Base-by-base conservation (phyloP, 306 rosid genomes). In the Prunus mume region DNA sequence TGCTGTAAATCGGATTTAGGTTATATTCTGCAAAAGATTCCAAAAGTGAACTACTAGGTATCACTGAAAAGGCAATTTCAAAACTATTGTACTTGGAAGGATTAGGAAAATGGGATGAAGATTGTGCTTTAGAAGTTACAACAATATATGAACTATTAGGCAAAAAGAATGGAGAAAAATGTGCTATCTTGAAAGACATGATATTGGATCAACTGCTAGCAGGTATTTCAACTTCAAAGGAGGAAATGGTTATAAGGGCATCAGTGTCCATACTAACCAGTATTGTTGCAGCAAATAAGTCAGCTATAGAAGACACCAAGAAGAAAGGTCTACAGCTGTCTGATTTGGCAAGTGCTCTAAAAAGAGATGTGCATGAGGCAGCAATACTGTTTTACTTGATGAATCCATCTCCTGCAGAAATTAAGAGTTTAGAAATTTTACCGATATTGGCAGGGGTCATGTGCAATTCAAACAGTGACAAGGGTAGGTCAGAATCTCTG, bases 341-440 rank as follows among this genome's bases (percentile, higher is more conserved):
- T 77, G 94, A 87, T 86, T 82, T 91, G 66, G 97, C 92, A 70
- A 81, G 87, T 75, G 97, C 97, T 78, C 91, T 91, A 32, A 91
- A 86, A 76, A 88, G 86, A 80, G 86, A 91, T 79, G 90, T 91
- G 55, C 87, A 89, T 7, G 97, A 91, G 83, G 97, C 97, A 13
- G 94, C 91, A 72, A 82, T 86, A 76, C 87, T 91, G 15, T 87
- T 89, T 73, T 88, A 87, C 78, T 83, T 91, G 34, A 87, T 89
- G 83, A 87, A 90, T 74, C 97, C 97, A 78, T 84, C 94, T 50
- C 94, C 94, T 62, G 65, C 80, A 70, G 97, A 91, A 78, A 85
- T 91, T 30, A 87, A 89, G 80, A 83, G 86, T 25, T 69, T 87
- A 63, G 92, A 89, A 71, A 88, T 91, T 66, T 75, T 91, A 63